Percentiles rank a stretch among this genome's conserved stretches.
These are phyloP conservation scores for Micromonas commoda DNA, from an alignment of 139 green algal genomes.

Conservation along the genomic window DNA sequence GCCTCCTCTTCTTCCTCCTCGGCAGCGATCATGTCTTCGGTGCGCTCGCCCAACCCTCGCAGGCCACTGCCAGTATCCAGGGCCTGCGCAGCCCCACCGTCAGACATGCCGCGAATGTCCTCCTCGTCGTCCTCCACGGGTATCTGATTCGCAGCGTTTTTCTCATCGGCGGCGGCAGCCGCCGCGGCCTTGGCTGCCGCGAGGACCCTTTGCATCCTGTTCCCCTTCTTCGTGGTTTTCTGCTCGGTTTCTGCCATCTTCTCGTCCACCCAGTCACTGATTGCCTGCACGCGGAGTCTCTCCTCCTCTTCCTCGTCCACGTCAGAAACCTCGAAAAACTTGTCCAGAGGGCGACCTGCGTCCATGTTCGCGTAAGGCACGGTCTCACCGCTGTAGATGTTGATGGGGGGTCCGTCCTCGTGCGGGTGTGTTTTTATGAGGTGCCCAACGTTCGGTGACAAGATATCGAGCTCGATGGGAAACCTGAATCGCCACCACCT, in stretches of 20 bases:
- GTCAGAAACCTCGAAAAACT: too few species aligned
- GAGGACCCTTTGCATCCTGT: background rate
- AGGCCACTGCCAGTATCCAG: background rate
- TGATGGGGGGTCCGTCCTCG: background rate
- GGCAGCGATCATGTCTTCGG: background rate
- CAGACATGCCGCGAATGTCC: background rate
- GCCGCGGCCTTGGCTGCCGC: too few species aligned
- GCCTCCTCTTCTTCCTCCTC: background rate
- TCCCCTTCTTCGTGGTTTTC: background rate
- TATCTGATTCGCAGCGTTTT: background rate
- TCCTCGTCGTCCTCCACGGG: background rate
- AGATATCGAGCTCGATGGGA: background rate
- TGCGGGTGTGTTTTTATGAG: constrained; percentile 1
- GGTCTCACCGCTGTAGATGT: constrained; percentile 16
- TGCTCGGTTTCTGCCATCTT: too few species aligned
- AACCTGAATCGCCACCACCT: constrained; percentile 6
- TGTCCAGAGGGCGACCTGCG: background rate
- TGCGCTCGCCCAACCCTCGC: background rate
- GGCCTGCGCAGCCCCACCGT: background rate
- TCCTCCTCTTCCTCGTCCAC: background rate
- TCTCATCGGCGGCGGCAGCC: too few species aligned
- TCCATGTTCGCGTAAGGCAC: background rate
- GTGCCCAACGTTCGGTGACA: background rate
- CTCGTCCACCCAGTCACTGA: too few species aligned
- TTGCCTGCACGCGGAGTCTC: too few species aligned